Base-by-base conservation (phyloP, 805 yeast genomes). In the Zygotorulaspora danielsina region DNA sequence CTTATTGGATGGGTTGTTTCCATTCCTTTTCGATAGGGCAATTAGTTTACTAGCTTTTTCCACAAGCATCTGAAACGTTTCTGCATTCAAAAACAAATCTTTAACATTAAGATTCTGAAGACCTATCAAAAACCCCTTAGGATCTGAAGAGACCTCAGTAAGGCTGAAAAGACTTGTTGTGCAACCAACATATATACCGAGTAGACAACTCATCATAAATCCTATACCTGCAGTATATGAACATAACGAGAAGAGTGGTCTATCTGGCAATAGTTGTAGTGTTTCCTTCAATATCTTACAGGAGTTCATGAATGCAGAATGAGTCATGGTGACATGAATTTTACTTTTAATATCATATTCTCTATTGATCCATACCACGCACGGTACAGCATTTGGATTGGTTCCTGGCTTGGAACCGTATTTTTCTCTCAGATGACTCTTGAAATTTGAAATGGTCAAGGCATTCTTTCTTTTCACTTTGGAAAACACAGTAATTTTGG, bases 231-330 rank as follows among this genome's bases (percentile, higher is more conserved):
- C 64, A 1, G 86, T 76, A 50, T 89, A 90, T 31, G 94, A 76
- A 6, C 86, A 94, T 60, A 96, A 80, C 0, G 96, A 95, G 29
- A 90, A 70, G 5, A 93, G 69, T 0, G 96, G 81, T 28, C 78
- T 75, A 22, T 75, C 72, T 27, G 84, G 74, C 10, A 81, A 72
- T 64, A 93, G 70, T 45, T 86, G 90, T 54, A 96, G 85, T 0
- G 97, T 90, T 57, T 90, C 97, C 51, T 93, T 90, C 55, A 87
- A 73, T 15, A 85, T 84, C 53, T 89, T 87, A 62, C 97, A 88
- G 60, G 85, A 74, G 2, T 86, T 81, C 50, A 89, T 63, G 9
- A 93, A 66, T 35, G 76, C 73, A 28, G 71, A 65, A 57, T 84
- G 93, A 17, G 76, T 78, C 62, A 58, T 51, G 5, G 51, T 44